Base-by-base conservation (phyloP, 805 yeast species). In the Metschnikowia noctiluminum region DNA sequence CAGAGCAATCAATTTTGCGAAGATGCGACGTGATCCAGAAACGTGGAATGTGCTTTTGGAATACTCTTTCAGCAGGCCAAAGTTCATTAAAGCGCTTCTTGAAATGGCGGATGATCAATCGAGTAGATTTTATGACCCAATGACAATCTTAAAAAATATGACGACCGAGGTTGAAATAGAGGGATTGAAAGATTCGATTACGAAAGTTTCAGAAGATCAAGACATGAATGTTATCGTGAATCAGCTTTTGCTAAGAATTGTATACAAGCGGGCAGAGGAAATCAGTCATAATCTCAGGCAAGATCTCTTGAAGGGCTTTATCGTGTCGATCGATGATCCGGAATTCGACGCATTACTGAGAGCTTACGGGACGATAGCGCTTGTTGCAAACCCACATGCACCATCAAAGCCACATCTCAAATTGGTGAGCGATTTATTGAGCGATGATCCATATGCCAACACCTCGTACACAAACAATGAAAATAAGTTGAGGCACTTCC, bases 1-100 rank as follows among this genome's bases (percentile, higher is more conserved):
- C 37, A 74, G 79, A 54, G 98, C 98, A 0, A 86, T 94, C 26
- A 77, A 76, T 14, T 94, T 90, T 73, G 94, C 91, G 1, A 77
- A 74, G 43, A 75, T 75, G 10, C 80, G 77, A 41, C 81, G 82
- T 43, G 95, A 89, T 57, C 65, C 72, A 21, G 95, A 88, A n/a
- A 69, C 89, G 10, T 90, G 97, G 96, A 82, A 82, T 38, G 81
- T 82, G 40, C 72, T 92, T 52, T 68, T 92, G 10, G 82, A 80
- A 16, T 81, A 83, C 62, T 83, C 96, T 16, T 76, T 84, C 69
- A 74, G 76, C 36, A 82, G 82, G 54, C 94, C 97, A 0, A 73
- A 73, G n/a, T 90, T 89, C 60, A 84, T 92, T 38, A 80, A 81
- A 51, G 86, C 87, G 7, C 70, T 92, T 42, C 75, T 94, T 48